Conservation (phyloP, 2,329 filamentous ascomycete species). For the Botrytis fragariae region DNA sequence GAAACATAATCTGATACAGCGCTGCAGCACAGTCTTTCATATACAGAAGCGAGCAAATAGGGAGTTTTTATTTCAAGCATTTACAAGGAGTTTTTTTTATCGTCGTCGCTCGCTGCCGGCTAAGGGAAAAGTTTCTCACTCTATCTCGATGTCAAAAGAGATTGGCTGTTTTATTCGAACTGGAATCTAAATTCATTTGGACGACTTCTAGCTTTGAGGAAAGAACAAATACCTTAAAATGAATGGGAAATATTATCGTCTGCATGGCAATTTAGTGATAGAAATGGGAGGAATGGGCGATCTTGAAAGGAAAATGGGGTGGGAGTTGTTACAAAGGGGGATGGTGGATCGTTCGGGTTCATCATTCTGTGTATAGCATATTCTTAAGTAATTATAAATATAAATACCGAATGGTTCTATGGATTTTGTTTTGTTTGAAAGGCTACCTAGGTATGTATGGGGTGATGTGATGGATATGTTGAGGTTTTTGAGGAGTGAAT, state of each 20-base stretch:
- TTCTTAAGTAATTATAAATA: conserved; percentile 13
- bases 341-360: background rate
- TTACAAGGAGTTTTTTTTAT: conserved; percentile 12
- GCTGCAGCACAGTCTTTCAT: background rate
- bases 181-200: background rate
- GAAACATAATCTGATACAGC: background rate
- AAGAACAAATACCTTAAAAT: background rate
- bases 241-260: background rate
- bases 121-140: background rate
- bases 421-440: background rate
- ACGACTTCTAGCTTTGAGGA: background rate
- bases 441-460: background rate
- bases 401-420: background rate
- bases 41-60: background rate
- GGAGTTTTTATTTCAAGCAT: conserved; percentile 12
- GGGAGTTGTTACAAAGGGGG: background rate
- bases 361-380: background rate
- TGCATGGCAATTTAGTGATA: background rate
- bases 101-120: background rate
- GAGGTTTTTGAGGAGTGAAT: background rate
- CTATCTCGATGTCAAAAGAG: background rate
- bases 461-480: background rate
- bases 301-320: background rate
- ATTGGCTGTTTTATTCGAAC: background rate
- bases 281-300: background rate